A percentile compares a stretch with the other conserved stretches of the same genome.
Evolutionary conservation across 1,139 yeast genomes (phyloP).

Genomic region (Saccharomyces uvarum): DNA sequence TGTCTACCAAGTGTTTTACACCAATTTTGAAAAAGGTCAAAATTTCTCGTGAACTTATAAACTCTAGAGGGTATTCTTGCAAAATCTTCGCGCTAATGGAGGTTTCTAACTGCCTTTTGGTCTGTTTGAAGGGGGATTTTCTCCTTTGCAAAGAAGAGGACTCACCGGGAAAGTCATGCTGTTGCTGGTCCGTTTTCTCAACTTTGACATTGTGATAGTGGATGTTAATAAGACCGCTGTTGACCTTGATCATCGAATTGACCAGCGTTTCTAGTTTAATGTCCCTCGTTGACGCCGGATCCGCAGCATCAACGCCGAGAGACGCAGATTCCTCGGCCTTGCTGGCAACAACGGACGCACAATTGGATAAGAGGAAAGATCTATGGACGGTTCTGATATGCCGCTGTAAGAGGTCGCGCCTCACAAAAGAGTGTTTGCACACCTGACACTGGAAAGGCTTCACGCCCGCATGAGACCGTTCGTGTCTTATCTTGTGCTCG

Average conservation of each 20-base stretch:
- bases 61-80: neutral
- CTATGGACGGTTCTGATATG: conserved; percentile 73
- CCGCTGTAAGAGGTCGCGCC: conserved; percentile 67
- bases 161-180: neutral
- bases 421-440: conserved; percentile 66
- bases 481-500: conserved; percentile 78
- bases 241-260: conserved; percentile 15
- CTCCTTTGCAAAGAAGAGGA: neutral
- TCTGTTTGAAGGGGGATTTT: neutral
- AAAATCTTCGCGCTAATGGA: neutral
- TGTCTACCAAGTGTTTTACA: neutral
- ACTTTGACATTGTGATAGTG: neutral
- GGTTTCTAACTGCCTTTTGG: neutral
- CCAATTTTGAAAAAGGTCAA: neutral
- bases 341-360: neutral
- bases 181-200: neutral
- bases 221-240: neutral
- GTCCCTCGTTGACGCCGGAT: conserved; percentile 5
- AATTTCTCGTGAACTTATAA: neutral
- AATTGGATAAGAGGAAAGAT: neutral
- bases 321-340: neutral
- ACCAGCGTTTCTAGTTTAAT: conserved; percentile 12
- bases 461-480: conserved; percentile 75
- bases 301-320: neutral
- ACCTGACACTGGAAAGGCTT: conserved; percentile 71